phyloP scores from a whole-genome alignment of 352 stramenopile species.

The Pythium folliculosum region DNA sequence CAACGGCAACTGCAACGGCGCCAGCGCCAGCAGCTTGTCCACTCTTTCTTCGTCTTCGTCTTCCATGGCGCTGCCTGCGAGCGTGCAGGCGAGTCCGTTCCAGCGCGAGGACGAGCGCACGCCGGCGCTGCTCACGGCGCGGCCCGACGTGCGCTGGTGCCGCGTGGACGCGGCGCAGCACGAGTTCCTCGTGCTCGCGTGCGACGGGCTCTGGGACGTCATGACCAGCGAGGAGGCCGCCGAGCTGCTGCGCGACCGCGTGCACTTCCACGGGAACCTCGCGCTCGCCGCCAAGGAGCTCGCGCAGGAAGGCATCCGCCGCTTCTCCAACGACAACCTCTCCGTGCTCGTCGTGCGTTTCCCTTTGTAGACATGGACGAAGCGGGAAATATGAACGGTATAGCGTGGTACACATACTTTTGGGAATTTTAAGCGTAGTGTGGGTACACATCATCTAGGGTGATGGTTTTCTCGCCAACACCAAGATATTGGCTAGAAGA shows the following conservation, averaged over 20 bases:
- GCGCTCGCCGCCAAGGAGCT: slow-evolving; percentile 69
- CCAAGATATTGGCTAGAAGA: neutral
- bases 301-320: slow-evolving; percentile 67
- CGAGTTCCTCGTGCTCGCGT: slow-evolving; percentile 76
- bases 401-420: slow-evolving; percentile 10
- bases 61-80: slow-evolving; percentile 19
- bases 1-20: slow-evolving; percentile 5
- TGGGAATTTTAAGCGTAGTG: too few species aligned
- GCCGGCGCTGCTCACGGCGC: slow-evolving; percentile 51
- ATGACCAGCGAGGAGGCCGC: slow-evolving; percentile 67
- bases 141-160: slow-evolving; percentile 49
- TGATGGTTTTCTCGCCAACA: neutral
- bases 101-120: slow-evolving; percentile 55
- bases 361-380: neutral
- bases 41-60: neutral
- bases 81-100: slow-evolving; percentile 35
- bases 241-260: slow-evolving; percentile 50
- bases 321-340: slow-evolving; percentile 84
- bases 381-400: neutral
- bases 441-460: neutral
- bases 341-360: slow-evolving; percentile 49
- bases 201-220: slow-evolving; percentile 85
- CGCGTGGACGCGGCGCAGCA: slow-evolving; percentile 42
- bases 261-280: slow-evolving; percentile 54
- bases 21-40: neutral